A percentile compares a stretch with the other conserved stretches of the same genome.
Conservation (phyloP, 1,139 yeast genomes). For the Geotrichum europaeum region DNA sequence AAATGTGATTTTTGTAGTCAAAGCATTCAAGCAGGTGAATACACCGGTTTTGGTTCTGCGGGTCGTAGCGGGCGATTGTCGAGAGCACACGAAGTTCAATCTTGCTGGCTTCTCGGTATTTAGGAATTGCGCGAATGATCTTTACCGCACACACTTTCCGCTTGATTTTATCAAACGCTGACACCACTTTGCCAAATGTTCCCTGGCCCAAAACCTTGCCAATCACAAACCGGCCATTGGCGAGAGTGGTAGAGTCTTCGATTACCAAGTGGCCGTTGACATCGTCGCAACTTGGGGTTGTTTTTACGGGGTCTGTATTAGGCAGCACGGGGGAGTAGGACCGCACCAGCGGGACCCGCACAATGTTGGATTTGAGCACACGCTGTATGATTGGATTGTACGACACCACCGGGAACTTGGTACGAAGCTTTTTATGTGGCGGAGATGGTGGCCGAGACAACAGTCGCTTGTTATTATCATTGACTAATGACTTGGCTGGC, state of each 20-base stretch:
- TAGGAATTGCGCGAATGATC: constrained; percentile 54
- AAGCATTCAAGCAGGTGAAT: constrained; percentile 84
- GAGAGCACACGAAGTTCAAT: constrained; percentile 64
- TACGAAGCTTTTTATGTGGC: background rate
- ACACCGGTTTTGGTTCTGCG: constrained; percentile 48
- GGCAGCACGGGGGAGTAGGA: background rate
- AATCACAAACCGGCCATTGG: constrained; percentile 42
- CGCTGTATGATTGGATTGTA: background rate
- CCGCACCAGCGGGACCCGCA: constrained; percentile 7
- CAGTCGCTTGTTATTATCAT: background rate
- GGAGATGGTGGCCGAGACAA: background rate
- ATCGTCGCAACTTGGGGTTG: constrained; percentile 6
- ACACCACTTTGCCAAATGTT: constrained; percentile 90
- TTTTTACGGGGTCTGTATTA: background rate
- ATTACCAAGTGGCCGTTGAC: constrained; percentile 9
- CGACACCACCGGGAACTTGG: background rate
- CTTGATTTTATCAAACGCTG: constrained; percentile 43
- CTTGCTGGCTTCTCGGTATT: constrained; percentile 42
- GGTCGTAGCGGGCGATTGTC: constrained; percentile 65
- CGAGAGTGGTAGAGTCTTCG: constrained; percentile 20
- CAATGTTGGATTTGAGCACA: constrained; percentile 3
- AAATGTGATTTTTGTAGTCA: constrained; percentile 89
- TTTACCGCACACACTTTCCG: constrained; percentile 79
- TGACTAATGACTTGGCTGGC: background rate
- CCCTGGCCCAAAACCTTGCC: constrained; percentile 73